Base-by-base conservation (phyloP, 257 asterid species). In the Solanum boliviense region DNA sequence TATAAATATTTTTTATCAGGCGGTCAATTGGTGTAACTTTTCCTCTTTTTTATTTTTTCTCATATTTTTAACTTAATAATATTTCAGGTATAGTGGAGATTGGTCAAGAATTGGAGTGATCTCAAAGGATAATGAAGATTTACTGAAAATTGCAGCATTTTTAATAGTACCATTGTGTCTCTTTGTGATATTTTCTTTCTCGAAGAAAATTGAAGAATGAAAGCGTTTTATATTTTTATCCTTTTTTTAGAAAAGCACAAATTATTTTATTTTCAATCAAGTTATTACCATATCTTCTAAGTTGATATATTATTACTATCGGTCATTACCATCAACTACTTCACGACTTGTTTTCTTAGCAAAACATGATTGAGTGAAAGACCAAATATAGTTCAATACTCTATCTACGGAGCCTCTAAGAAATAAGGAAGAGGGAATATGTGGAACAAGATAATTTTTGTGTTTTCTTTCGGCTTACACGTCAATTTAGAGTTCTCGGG, bases 51-150 rank as follows among this genome's bases (percentile, higher is more conserved):
- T 39, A 3, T 48, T 32, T 13, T 56, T 23, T 56, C 7, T 9
- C 20, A 25, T 60, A 21, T 13, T 67, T 32, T 72, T 65, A 46
- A 46, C 70, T 70, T 60, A 34, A 81, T 48, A 46, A 81, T 68
- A 65, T 16, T 71, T 88, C 94, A 96, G 98, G 93, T 96, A 96
- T 16, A 95, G 99, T 91, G 99, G 99, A 87, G 98, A 96, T 65
- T 96, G 99, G 98, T 94, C 98, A 29, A 94, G 98, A 91, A 93
- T 96, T 91, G 98, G 98, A 76, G 96, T 88, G 83, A 92, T 96
- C 87, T 89, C 99, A 38, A 92, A 88, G 84, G 94, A 84, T 48
- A 86, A 91, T 35, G 98, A 96, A 90, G 92, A 94, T 85, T 88
- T 95, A 48, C 92, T 96, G 65, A 95, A 92, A 86, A 89, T 88